Evolutionary conservation across 164 flowering plant genomes (phyloP).

Genomic region (Aristolochia fimbriata): DNA sequence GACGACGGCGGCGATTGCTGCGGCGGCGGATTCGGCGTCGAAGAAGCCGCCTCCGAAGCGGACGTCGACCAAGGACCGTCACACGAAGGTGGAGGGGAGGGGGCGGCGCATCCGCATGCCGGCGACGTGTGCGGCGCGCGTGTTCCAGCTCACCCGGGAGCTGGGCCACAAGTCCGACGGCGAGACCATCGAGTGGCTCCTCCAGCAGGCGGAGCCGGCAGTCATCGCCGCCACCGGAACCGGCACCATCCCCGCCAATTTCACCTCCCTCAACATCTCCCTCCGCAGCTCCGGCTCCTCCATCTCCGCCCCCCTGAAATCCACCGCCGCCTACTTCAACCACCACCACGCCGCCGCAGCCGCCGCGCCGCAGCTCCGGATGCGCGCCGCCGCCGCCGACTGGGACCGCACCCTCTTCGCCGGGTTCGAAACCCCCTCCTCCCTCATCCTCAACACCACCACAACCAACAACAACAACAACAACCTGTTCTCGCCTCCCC

Average conservation of each 20-base stretch:
- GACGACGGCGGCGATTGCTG: neutral
- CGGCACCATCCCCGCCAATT: conserved; percentile 78
- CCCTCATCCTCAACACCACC: conserved; percentile 20
- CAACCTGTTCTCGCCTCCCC: conserved; percentile 33
- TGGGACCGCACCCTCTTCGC: conserved; percentile 3
- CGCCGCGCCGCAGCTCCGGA: conserved; percentile 22
- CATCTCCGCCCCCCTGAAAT: conserved; percentile 39
- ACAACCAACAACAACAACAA: conserved; percentile 13
- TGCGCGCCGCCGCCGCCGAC: conserved; percentile 1
- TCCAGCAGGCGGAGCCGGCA: conserved; percentile 80
- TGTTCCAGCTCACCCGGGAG: conserved; percentile 63
- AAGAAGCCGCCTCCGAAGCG: conserved; percentile 54
- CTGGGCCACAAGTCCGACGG: conserved; percentile 79
- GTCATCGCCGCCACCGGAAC: conserved; percentile 87
- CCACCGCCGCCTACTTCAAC: conserved; percentile 18
- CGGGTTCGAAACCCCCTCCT: conserved; percentile 16
- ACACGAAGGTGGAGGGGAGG: conserved; percentile 76
- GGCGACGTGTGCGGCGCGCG: conserved; percentile 75
- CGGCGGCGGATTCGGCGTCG: conserved; percentile 3
- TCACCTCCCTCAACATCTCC: conserved; percentile 61
- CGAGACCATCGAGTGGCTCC: conserved; percentile 73
- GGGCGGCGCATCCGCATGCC: conserved; percentile 92
- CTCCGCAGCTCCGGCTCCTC: conserved; percentile 56
- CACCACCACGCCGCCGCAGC: conserved; percentile 15
- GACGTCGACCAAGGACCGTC: conserved; percentile 61